Conservation (phyloP, 441 rosid species). For the Rhodomyrtus psidioides region DNA sequence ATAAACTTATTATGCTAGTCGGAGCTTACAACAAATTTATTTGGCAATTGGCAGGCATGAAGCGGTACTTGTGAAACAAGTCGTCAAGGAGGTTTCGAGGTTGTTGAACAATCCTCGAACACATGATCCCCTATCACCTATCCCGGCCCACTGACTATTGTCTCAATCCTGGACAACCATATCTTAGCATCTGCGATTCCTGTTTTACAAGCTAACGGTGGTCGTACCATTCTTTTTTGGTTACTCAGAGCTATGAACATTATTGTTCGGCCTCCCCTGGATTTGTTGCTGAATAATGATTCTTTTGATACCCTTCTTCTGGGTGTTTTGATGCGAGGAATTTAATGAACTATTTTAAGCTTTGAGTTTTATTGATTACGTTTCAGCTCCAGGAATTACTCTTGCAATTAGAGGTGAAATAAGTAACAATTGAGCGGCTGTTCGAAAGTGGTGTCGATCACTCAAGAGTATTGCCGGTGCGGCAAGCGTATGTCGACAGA, state of each 20-base stretch:
- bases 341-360: not conserved
- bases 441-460: not conserved
- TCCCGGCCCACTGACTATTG: too few species aligned
- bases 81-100: not conserved
- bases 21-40: not conserved
- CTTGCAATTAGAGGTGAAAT: not conserved
- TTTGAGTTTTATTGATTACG: too few species aligned
- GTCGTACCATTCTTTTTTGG: too few species aligned
- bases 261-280: not conserved
- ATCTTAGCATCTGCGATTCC: too few species aligned
- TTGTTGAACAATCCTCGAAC: not conserved
- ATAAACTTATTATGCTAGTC: not conserved
- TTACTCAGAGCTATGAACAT: not conserved
- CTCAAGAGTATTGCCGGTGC: too few species aligned
- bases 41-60: not conserved
- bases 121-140: not conserved
- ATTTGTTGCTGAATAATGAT: not conserved
- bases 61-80: not conserved
- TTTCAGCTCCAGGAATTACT: not conserved
- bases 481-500: too few species aligned
- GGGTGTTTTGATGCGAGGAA: not conserved
- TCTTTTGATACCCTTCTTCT: not conserved
- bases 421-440: not conserved
- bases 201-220: too few species aligned
- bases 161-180: too few species aligned